A percentile compares a stretch with the other conserved stretches of the same genome.
phyloP scores from a whole-genome alignment of 305 asterid species.

The Nicotiana rustica region DNA sequence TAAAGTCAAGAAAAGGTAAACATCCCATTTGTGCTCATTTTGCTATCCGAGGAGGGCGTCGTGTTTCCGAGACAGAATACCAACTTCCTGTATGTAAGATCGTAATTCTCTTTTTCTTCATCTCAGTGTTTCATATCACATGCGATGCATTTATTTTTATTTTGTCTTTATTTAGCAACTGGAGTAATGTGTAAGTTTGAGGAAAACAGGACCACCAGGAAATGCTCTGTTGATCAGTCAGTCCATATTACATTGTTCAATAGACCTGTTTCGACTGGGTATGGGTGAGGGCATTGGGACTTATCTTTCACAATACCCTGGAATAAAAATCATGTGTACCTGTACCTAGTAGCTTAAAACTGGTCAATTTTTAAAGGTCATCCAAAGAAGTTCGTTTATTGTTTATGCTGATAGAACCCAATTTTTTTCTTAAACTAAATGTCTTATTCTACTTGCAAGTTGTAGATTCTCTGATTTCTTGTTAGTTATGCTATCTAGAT shows the following conservation, averaged over 20 bases:
- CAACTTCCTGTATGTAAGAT: slow-evolving; percentile 80
- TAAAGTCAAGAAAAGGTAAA: slow-evolving; percentile 82
- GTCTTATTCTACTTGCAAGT: slow-evolving; percentile 3
- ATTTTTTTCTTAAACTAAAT: background rate
- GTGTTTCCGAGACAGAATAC: slow-evolving; percentile 76
- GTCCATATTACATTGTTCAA: background rate
- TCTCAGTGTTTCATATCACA: slow-evolving; percentile 7
- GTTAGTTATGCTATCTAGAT: background rate
- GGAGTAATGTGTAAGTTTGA: slow-evolving; percentile 26
- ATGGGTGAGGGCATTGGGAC: slow-evolving; percentile 15
- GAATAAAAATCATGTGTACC: background rate
- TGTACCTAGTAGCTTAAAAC: slow-evolving; percentile 16
- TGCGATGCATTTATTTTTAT: background rate
- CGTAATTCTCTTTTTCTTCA: slow-evolving; percentile 35
- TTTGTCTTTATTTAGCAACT: background rate
- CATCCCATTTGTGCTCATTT: slow-evolving; percentile 93
- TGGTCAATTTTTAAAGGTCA: slow-evolving; percentile 23
- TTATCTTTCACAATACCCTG: slow-evolving; percentile 10
- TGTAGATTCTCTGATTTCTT: background rate
- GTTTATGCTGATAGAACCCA: slow-evolving; percentile 1
- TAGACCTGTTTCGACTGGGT: background rate
- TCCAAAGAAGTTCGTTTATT: slow-evolving; percentile 2
- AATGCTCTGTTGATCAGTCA: background rate
- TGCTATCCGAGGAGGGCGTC: slow-evolving; percentile 93
- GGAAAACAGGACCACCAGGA: background rate